Base-by-base conservation (phyloP, 768 basidiomycete genomes). In the Suillus decipiens region DNA sequence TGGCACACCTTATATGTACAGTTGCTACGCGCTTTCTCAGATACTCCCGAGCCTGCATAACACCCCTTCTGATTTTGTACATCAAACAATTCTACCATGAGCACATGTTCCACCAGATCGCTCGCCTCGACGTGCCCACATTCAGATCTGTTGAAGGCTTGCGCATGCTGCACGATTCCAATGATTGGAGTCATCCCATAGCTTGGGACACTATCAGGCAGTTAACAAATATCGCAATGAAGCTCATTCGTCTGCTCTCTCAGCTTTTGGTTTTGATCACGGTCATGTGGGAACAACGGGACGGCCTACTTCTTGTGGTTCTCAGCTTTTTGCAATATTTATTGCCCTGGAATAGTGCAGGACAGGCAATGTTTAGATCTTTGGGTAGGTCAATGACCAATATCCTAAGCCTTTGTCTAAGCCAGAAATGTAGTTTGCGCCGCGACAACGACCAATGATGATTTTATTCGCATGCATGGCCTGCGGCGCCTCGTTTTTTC, bases 61-160 rank as follows among this genome's bases (percentile, higher is more conserved):
- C 79, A 22, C 64, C 73, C 19, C 88, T 85, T 1, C 81, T 92
- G 60, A 85, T 86, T 64, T 72, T 72, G 39, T 79, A 83, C 39
- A 87, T 90, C 71, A 86, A 85, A 66, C 81, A 78, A 62, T 82
- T 83, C 71, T 92, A 88, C 70, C 78, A 86, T 3, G 72, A 81
- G 11, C 87, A 86, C 66, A 83, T 84, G 54, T 91, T 90, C 71
- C 76, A 78, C 34, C 85, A 88, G 10, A 81, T 88, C 70, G 85
- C 82, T 15, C 83, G 90, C 7, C 81, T 93, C 33, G 91, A 93
- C 72, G 78, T 92, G 1, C 89, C 90, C 1, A 89, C 91, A 0
- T 92, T 85, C 5, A 28, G 28, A 28, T 28, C 28, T 28, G n/a
- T 45, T 43, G 0, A 19, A 60, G 88, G 91, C 72, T 81, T 87